Conservation (phyloP, 1,139 yeast genomes). For the Yarrowia galli region DNA sequence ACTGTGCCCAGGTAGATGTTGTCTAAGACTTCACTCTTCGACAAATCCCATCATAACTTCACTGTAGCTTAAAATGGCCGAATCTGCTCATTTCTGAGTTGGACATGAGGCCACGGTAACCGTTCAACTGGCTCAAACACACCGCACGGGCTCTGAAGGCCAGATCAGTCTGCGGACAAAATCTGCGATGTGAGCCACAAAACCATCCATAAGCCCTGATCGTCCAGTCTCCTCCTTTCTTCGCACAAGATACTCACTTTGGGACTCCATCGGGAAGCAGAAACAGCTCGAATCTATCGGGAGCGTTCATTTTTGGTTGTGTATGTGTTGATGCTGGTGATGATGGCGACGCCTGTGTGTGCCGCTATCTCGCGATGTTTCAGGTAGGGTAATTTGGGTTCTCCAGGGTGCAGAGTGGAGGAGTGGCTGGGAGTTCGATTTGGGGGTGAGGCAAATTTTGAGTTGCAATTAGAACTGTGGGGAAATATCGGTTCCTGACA, state of each 20-base stretch:
- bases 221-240: background rate
- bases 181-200: background rate
- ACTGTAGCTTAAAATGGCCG: background rate
- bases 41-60: background rate
- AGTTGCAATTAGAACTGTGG: too few relatives aligned
- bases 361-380: slow-evolving; percentile 27
- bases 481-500: too few relatives aligned
- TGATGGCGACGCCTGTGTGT: slow-evolving; percentile 16
- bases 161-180: background rate
- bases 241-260: slow-evolving; percentile 47
- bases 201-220: background rate
- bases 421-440: slow-evolving; percentile 1
- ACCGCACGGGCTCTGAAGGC: too few relatives aligned
- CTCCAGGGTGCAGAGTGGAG: background rate
- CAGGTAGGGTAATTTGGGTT: slow-evolving; percentile 29
- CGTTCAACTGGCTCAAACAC: background rate
- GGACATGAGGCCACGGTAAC: background rate
- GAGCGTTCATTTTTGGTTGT: slow-evolving; percentile 78
- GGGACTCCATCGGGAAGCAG: slow-evolving; percentile 97
- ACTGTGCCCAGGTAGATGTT: too few relatives aligned
- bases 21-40: too few relatives aligned
- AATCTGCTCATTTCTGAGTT: background rate
- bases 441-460: background rate
- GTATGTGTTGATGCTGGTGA: slow-evolving; percentile 14
- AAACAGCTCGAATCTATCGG: slow-evolving; percentile 96